Evolutionary conservation across 768 basidiomycete species (phyloP), one percentile per base, ranked within the genome.

Genomic region (Roridomyces roridus): DNA sequence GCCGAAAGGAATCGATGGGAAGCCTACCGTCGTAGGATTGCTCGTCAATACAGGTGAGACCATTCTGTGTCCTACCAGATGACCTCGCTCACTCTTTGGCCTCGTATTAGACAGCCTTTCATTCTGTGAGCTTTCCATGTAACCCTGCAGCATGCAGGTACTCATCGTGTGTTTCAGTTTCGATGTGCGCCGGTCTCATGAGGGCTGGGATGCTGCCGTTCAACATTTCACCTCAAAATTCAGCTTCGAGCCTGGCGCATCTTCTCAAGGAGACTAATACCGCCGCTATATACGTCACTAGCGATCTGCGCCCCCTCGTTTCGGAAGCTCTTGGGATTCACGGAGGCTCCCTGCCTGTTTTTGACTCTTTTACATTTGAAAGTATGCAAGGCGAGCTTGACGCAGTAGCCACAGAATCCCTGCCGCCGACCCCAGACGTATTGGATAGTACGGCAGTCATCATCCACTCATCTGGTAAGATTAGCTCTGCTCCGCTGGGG

Each of bases 161-260:
- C 14, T 31, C 29, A 31, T 31, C 7, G 29, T 7, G 14, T 31
- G 7, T n/a, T 31, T 31, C 29, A 31, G 29, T 31, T 31, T 7
- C 29, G 7, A 31, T 31, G 29, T 31, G 29, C 29, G 14, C 29
- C 14, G 29, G 29, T 7, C 7, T 31, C 29, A 31, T 31, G 29
- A 6, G 29, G 14, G 29, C 29, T 31, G 29, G 29, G 14, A 31
- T 31, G 29, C 29, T 31, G 29, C 29, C 29, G 14, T 31, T 31
- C 29, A 31, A 31, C 1, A 65, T 77, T 43, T 74, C 74, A 2
- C 58, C 67, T 2, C 62, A 72, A 5, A 76, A 76, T 60, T 72
- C 75, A 3, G 60, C 67, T 4, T 40, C 62, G 10, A 70, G 69
- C 1, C 51, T 74, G 12, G 65, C 62, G 7, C 67, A 73, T 48